Base-by-base conservation (phyloP, 2,329 filamentous ascomycete genomes). In the Blastomyces silverae region DNA sequence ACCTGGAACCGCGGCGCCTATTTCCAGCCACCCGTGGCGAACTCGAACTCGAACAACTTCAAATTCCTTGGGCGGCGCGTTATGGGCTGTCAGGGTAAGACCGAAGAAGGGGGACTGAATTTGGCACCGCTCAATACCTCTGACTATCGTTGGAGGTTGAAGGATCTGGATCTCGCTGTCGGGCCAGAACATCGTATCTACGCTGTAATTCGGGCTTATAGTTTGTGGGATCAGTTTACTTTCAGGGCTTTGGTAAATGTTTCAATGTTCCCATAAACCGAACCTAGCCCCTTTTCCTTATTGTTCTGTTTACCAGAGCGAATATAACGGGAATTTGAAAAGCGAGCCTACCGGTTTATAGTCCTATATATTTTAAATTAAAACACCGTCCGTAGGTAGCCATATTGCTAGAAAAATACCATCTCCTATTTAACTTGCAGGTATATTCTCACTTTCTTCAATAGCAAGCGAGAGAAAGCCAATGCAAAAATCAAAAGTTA, bases 171-270 rank as follows among this genome's bases (percentile, higher is more conserved):
- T 37, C 55, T 57, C 10, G 34, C 17, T 17, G 5, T 57, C 13
- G 31, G 15, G 8, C 55, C 31, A 10, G 55, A 11, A 57, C 55
- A 57, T 5, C 55, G 55, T 57, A 57, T 57, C 11, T 57, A 57
- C 28, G 55, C 55, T 39, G 55, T 57, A 15, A 57, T 57, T 37
- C 15, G 55, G 55, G 34, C 31, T 20, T 57, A 57, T 39, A 57
- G 55, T 31, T 20, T 57, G 17, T 57, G 55, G 55, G 55, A 57
- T n/a, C 5, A 37, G 55, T 57, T 57, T 37, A n/a, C 55, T n/a
- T 57, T 57, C 20, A 57, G 55, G 55, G 55, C 55, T 31, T 57
- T 57, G 55, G 28, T 57, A 31, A 57, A 57, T 57, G 34, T 57
- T 37, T 57, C 55, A 57, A 57, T 57, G 55, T 57, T 37, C 28